Conservation (phyloP, 2,329 filamentous ascomycete genomes). For the Thielaviopsis musarum region DNA sequence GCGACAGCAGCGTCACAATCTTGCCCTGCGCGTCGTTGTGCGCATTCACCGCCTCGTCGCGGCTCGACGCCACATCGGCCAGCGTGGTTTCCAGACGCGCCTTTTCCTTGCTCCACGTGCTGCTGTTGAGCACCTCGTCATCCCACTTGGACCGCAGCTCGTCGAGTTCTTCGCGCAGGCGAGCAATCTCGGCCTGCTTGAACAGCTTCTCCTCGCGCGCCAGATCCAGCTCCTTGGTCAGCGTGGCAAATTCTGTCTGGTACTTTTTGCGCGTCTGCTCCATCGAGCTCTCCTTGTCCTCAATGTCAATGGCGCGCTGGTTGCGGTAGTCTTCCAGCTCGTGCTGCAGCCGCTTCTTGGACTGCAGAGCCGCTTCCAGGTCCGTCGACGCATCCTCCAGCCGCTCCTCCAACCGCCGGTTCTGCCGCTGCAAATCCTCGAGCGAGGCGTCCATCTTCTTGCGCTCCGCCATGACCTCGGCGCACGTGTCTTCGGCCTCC, state of each 20-base stretch:
- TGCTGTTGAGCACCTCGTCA: constrained; percentile 92
- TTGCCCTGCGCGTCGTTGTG: constrained; percentile 93
- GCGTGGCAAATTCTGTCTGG: constrained; percentile 73
- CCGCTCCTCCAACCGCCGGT: constrained; percentile 77
- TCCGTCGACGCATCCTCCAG: constrained; percentile 86
- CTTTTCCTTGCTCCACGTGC: constrained; percentile 97
- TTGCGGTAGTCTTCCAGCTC: constrained; percentile 95
- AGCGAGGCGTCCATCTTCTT: constrained; percentile 77
- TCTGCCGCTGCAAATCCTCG: constrained; percentile 79
- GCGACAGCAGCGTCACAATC: constrained; percentile 76
- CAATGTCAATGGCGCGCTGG: constrained; percentile 86
- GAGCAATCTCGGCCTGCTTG: constrained; percentile 73
- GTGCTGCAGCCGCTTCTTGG: constrained; percentile 88
- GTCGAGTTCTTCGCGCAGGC: constrained; percentile 88
- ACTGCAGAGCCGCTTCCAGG: constrained; percentile 66
- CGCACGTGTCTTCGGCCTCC: constrained; percentile 83
- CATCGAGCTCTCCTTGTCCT: constrained; percentile 90
- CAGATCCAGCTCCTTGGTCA: constrained; percentile 84
- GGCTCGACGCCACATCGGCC: constrained; percentile 74
- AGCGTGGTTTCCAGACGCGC: constrained; percentile 77
- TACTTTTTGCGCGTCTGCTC: constrained; percentile 98
- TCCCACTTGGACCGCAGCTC: constrained; percentile 95
- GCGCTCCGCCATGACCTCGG: constrained; percentile 77
- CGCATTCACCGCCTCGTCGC: constrained; percentile 80
- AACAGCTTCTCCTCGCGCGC: constrained; percentile 77